Evolutionary conservation across 257 asterid species (phyloP), one percentile per base, ranked within the genome.

Genomic region (Fraxinus anomala): DNA sequence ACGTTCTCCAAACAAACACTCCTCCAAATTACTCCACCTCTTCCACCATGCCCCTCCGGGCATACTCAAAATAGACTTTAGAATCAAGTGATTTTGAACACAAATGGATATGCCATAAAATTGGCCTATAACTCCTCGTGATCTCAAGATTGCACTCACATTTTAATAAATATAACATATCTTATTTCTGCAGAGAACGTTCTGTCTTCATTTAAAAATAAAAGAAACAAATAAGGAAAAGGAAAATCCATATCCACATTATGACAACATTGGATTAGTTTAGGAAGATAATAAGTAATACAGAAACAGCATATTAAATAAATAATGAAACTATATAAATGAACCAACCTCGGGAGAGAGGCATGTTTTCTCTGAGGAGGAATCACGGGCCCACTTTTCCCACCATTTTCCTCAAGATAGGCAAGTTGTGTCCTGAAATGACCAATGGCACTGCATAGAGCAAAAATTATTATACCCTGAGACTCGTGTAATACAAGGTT

Each of bases 291-390:
- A 6, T 37, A 37, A 6, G 42, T 37, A 37, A 6, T 6, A 37
- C 12, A 39, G 63, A 36, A 77, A 51, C 63, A 39, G 42, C 56
- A 70, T 34, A 21, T 21, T 40, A 65, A 69, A 65, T 34, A 40
- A 74, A 77, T 72, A 39, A 39, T 39, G 44, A 39, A 39, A 39
- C 44, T 37, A 66, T 23, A 40, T 36, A 16, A 36, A 17, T 21
- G 36, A 34, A 26, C 81, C 70, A 81, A 93, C 98, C 97, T 86
- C 28, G 98, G 98, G 73, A 93, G 95, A 78, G 98, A 93, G 56
- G 82, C 87, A 65, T 93, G 98, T 83, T 89, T 93, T 79, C 98
- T 90, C 82, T 88, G 92, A 0, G 87, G 95, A 76, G 98, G 97
- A 74, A 86, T 78, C 70, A 87, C 90, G 10, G 89, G 91, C 14